These are phyloP conservation scores for Prunus fruticosa DNA, from an alignment of 306 rosid species.

Conservation along the genomic window DNA sequence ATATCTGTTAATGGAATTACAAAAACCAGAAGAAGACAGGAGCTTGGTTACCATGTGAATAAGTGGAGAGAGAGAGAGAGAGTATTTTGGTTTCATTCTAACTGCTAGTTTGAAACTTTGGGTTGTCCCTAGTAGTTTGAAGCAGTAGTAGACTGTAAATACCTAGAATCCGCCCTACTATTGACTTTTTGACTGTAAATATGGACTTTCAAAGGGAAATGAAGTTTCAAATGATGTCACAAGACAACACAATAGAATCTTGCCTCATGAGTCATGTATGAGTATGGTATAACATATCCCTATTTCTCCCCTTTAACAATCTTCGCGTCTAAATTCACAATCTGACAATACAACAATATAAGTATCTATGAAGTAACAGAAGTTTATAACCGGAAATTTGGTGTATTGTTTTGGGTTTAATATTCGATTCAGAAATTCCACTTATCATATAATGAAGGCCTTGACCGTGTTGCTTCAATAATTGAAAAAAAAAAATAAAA, in stretches of 20 bases:
- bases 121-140: conserved; percentile 39
- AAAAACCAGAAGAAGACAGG: conserved; percentile 54
- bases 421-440: background rate
- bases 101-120: conserved; percentile 45
- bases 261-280: background rate
- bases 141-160: conserved; percentile 43
- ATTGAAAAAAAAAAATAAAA: background rate
- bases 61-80: conserved; percentile 30
- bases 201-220: background rate
- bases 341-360: too few relatives aligned
- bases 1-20: conserved; percentile 50
- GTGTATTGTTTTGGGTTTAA: background rate
- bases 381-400: too few relatives aligned
- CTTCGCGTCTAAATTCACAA: background rate
- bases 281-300: background rate
- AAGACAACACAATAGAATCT: background rate
- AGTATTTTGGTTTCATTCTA: conserved; percentile 36
- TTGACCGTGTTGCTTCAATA: conserved; percentile 20
- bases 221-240: background rate
- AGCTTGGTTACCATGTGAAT: conserved; percentile 66
- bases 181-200: conserved; percentile 41
- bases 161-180: conserved; percentile 27
- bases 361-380: too few relatives aligned
- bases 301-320: too few relatives aligned
- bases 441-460: background rate